A percentile compares a stretch with the other conserved stretches of the same genome.
Conservation (phyloP, 2,329 filamentous ascomycete genomes). For the Tolypocladium nubicola region DNA sequence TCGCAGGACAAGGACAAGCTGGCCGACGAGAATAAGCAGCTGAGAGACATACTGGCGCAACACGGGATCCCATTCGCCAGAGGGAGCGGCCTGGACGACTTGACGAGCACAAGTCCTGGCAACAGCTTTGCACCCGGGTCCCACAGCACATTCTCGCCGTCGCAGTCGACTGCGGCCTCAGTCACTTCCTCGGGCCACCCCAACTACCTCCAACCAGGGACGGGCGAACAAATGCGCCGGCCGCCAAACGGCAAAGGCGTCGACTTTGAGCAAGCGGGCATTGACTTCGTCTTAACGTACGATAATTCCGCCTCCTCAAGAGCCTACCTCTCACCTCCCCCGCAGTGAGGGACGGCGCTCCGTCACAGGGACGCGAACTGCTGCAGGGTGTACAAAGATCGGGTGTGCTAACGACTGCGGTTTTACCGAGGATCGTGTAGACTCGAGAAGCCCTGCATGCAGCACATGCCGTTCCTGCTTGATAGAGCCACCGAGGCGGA, state of each 20-base stretch:
- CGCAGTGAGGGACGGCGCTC: conserved; percentile 28
- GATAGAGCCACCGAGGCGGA: conserved; percentile 48
- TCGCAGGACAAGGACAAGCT: conserved; percentile 67
- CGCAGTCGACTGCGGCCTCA: conserved; percentile 29
- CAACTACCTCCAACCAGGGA: conserved; percentile 14
- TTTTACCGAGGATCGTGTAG: conserved; percentile 39
- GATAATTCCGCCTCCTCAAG: conserved; percentile 45
- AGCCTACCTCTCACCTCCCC: conserved; percentile 57
- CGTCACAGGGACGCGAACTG: conserved; percentile 6
- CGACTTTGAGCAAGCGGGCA: conserved; percentile 74
- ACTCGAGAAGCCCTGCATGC: conserved; percentile 88
- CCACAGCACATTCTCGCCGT: conserved; percentile 34
- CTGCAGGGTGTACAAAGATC: conserved; percentile 9
- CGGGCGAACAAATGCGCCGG: conserved; percentile 19
- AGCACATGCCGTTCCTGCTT: conserved; percentile 73
- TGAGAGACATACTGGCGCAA: conserved; percentile 48
- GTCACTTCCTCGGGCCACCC: conserved; percentile 24
- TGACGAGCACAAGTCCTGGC: conserved; percentile 44
- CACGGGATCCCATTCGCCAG: conserved; percentile 34
- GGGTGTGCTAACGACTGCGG: conserved; percentile 32
- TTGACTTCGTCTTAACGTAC: conserved; percentile 89
- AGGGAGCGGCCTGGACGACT: conserved; percentile 25
- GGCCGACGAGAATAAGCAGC: conserved; percentile 66
- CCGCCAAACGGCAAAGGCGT: conserved; percentile 29
- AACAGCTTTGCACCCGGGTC: conserved; percentile 44